Percentiles rank a stretch among this genome's conserved stretches.
These are phyloP conservation scores for Haplosporangium sp. DNA, from an alignment of 371 early-diverging fungal species.

Conservation along the genomic window DNA sequence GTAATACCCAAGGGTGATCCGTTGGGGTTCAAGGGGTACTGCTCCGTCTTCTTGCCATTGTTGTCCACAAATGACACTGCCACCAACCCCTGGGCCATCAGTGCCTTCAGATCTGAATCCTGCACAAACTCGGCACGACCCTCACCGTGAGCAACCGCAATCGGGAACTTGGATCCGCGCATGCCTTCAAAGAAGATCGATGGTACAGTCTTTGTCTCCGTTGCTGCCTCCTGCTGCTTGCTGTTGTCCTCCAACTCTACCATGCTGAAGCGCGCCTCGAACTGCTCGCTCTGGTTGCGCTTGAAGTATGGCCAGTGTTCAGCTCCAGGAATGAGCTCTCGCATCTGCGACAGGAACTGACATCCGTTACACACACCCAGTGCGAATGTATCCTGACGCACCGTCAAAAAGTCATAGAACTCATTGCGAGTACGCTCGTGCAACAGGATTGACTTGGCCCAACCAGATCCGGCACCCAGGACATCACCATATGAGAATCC, in stretches of 20 bases:
- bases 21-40: slow-evolving; percentile 97
- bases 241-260: slow-evolving; percentile 68
- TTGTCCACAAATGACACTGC: slow-evolving; percentile 88
- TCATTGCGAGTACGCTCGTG: slow-evolving; percentile 76
- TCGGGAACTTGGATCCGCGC: slow-evolving; percentile 91
- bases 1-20: slow-evolving; percentile 90
- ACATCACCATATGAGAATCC: slow-evolving; percentile 99
- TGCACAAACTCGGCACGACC: slow-evolving; percentile 86
- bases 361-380: slow-evolving; percentile 98
- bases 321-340: slow-evolving; percentile 84
- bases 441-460: slow-evolving; percentile 92
- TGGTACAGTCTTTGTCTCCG: slow-evolving; percentile 13
- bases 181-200: slow-evolving; percentile 89
- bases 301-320: slow-evolving; percentile 91
- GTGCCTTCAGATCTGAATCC: slow-evolving; percentile 56
- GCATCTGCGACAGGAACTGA: slow-evolving; percentile 92
- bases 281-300: slow-evolving; percentile 91
- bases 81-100: slow-evolving; percentile 62
- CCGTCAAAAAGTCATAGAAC: slow-evolving; percentile 83
- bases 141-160: slow-evolving; percentile 97
- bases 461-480: slow-evolving; percentile 95
- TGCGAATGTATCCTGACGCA: slow-evolving; percentile 89
- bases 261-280: slow-evolving; percentile 91
- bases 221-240: background rate
- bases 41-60: slow-evolving; percentile 76